These are phyloP conservation scores for Petunia secreta DNA, from an alignment of 257 asterid species.

Conservation along the genomic window DNA sequence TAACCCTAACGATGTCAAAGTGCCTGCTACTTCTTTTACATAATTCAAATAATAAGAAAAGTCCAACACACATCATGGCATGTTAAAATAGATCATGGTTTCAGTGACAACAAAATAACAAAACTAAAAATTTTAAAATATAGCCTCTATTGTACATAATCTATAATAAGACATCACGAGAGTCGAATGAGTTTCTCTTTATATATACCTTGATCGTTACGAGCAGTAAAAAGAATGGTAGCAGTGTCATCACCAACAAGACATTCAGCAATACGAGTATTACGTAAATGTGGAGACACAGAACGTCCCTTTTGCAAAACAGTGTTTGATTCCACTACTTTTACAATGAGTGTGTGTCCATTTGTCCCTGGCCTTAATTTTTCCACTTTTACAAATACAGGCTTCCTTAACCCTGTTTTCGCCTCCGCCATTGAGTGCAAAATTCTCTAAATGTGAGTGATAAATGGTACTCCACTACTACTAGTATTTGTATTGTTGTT, in stretches of 20 bases:
- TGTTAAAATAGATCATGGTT: not conserved
- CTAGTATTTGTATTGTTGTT: not conserved
- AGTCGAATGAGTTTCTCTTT: not conserved
- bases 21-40: not conserved
- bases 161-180: no score
- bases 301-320: slow-evolving; percentile 56
- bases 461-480: no score
- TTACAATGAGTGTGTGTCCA: slow-evolving; percentile 68
- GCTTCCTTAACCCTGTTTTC: slow-evolving; percentile 51
- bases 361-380: slow-evolving; percentile 55
- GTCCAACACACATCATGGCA: not conserved
- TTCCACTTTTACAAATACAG: slow-evolving; percentile 73
- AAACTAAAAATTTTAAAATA: not conserved
- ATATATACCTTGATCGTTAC: slow-evolving; percentile 72
- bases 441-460: not conserved
- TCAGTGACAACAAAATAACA: not conserved
- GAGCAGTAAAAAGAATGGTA: slow-evolving; percentile 70
- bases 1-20: no score
- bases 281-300: slow-evolving; percentile 50
- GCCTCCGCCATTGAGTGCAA: slow-evolving; percentile 8
- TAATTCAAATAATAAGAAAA: not conserved
- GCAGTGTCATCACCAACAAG: slow-evolving; percentile 84
- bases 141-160: no score
- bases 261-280: slow-evolving; percentile 72
- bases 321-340: slow-evolving; percentile 49